Evolutionary conservation across 768 basidiomycete genomes (phyloP).

Genomic region (Gelatoporia subvermispora): DNA sequence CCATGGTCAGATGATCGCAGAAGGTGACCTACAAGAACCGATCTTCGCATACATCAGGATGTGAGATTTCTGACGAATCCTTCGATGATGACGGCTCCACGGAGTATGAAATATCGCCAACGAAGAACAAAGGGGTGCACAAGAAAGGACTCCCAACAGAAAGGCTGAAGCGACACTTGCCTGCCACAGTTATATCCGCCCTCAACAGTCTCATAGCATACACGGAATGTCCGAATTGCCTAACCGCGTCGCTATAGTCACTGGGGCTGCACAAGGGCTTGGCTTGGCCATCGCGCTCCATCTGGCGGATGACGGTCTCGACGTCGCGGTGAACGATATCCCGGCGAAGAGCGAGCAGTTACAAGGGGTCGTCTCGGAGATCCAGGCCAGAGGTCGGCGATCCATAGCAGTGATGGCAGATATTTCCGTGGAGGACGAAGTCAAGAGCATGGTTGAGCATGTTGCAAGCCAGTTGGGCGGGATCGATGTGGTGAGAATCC

Average conservation of each 20-base stretch:
- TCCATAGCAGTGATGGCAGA: constrained; percentile 30
- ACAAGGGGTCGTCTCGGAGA: constrained; percentile 11
- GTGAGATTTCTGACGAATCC: too few relatives aligned
- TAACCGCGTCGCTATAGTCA: constrained; percentile 21
- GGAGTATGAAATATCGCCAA: too few relatives aligned
- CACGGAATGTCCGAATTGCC: too few relatives aligned
- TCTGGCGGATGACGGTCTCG: constrained; percentile 23
- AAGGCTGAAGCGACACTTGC: too few relatives aligned
- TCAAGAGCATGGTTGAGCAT: constrained; percentile 33
- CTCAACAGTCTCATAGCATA: too few relatives aligned
- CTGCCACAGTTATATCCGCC: too few relatives aligned
- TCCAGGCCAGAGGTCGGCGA: constrained; percentile 18
- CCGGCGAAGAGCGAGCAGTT: constrained; percentile 9
- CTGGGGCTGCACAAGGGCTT: constrained; percentile 25
- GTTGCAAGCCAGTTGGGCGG: constrained; percentile 30
- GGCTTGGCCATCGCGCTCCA: constrained; percentile 22
- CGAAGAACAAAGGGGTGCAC: too few relatives aligned
- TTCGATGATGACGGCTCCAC: too few relatives aligned
- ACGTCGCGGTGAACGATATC: constrained; percentile 16
- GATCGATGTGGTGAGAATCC: constrained; percentile 40
- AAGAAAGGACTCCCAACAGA: too few relatives aligned
- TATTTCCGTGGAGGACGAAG: constrained; percentile 36
- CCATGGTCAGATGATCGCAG: too few relatives aligned
- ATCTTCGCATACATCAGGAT: too few relatives aligned
- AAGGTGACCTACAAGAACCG: too few relatives aligned